Evolutionary conservation across 441 rosid species (phyloP).

Genomic region (Capsella rubella): DNA sequence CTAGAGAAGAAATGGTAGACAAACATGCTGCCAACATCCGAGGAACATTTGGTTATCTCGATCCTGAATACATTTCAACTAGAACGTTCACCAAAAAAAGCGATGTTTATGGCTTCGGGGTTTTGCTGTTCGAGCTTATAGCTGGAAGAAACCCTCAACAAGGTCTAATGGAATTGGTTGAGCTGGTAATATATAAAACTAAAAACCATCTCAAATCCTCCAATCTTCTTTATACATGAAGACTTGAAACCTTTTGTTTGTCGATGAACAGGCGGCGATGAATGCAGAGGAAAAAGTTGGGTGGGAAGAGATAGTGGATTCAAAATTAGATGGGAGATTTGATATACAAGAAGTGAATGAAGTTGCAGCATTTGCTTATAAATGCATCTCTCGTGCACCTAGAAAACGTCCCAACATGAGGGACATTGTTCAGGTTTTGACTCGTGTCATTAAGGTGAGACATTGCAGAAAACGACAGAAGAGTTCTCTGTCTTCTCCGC

Average conservation of each 20-base stretch:
- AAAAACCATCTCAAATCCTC: background rate
- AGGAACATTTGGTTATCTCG: constrained; percentile 97
- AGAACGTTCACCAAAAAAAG: constrained; percentile 90
- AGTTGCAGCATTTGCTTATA: constrained; percentile 88
- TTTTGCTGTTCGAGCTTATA: constrained; percentile 90
- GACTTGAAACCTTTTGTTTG: background rate
- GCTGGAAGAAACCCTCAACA: constrained; percentile 96
- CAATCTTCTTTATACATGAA: constrained; percentile 8
- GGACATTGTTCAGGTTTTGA: constrained; percentile 87
- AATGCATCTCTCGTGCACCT: constrained; percentile 72
- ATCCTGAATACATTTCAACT: constrained; percentile 93
- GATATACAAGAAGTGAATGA: constrained; percentile 82
- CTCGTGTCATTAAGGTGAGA: constrained; percentile 70
- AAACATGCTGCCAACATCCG: constrained; percentile 75
- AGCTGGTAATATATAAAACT: constrained; percentile 63
- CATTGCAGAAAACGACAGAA: constrained; percentile 69
- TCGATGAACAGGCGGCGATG: constrained; percentile 79
- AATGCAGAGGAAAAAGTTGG: constrained; percentile 79
- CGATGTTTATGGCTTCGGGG: constrained; percentile 96
- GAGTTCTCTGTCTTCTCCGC: constrained; percentile 48
- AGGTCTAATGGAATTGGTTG: constrained; percentile 96
- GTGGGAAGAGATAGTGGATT: constrained; percentile 97
- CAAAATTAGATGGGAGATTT: constrained; percentile 74
- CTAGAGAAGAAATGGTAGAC: constrained; percentile 95
- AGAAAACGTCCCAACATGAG: constrained; percentile 92